phyloP scores from a whole-genome alignment of 2,329 filamentous ascomycete genomes.

The Fusarium sp. region DNA sequence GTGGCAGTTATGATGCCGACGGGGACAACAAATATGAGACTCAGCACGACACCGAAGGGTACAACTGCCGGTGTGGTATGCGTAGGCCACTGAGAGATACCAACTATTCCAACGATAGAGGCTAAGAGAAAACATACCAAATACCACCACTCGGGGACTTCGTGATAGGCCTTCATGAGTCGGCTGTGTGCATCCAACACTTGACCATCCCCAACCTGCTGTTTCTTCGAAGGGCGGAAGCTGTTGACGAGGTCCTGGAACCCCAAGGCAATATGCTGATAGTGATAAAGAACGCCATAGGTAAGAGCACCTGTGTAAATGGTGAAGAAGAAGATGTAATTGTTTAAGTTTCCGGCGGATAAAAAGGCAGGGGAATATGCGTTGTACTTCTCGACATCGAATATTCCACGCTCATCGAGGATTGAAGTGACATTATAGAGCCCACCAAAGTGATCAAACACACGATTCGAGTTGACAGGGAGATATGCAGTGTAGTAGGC shows the following conservation, averaged over 20 bases:
- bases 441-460: constrained; percentile 54
- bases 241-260: constrained; percentile 49
- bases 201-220: constrained; percentile 33
- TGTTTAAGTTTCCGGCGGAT: constrained; percentile 49
- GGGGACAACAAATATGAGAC: constrained; percentile 57
- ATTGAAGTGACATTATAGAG: constrained; percentile 53
- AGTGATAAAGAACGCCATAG: constrained; percentile 55
- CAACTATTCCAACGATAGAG: constrained; percentile 50
- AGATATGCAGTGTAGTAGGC: constrained; percentile 52
- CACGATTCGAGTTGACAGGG: constrained; percentile 55
- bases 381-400: constrained; percentile 53
- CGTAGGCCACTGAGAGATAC: constrained; percentile 55
- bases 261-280: constrained; percentile 52
- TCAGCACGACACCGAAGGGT: constrained; percentile 56
- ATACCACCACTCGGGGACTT: constrained; percentile 63
- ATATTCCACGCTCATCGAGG: constrained; percentile 50
- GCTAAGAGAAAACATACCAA: constrained; percentile 47
- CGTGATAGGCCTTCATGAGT: constrained; percentile 59
- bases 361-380: constrained; percentile 57
- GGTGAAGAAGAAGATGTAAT: constrained; percentile 56
- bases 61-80: constrained; percentile 57
- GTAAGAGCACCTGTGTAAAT: constrained; percentile 55
- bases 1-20: constrained; percentile 58
- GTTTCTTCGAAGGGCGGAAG: constrained; percentile 43
- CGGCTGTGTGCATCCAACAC: constrained; percentile 56